Evolutionary conservation across 2,329 filamentous ascomycete genomes (phyloP), one percentile per base, ranked within the genome.

Genomic region (Colletotrichum melonis): DNA sequence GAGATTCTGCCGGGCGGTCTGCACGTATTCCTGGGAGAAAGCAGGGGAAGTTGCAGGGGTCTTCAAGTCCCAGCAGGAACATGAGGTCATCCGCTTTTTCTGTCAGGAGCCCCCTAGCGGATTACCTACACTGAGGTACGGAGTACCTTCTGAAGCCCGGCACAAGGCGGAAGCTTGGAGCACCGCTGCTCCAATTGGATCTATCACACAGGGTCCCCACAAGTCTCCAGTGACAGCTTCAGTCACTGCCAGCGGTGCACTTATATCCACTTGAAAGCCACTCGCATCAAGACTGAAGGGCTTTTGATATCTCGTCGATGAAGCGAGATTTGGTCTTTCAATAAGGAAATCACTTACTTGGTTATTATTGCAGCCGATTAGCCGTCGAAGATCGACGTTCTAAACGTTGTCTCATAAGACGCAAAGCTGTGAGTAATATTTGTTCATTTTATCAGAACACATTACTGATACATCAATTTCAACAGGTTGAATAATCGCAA

Each of bases 1-100:
- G 76, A 65, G 73, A 77, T 82, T 82, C 80, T 82, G 81, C 81
- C 81, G 76, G 79, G 81, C 81, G 81, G 81, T 82, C 75, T 76
- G 46, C 14, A 19, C 7, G 22, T 46, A 62, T 57, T 42, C 19
- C 16, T 38, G 60, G 38, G 5, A 30, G 60, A 57, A 68, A 55
- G 59, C 55, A 65, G 56, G 70, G 70, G 70, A 65, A 71, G 35
- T 19, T 6, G 26, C 72, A 74, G 60, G 69, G 72, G 56, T 62
- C 56, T 24, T 4, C 16, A 46, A 57, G 57, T 26, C 35, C 42
- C 26, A 68, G 32, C 63, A 60, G 52, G 63, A 69, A 58, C 49
- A 74, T 73, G 69, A 73, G 73, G 70, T 69, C 69, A 67, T 66
- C 22, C 56, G 28, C 32, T 62, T 55, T 58, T 66, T 38, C 54